Conservation (phyloP, 2,329 filamentous ascomycete genomes). For the Harringtonia aguacate region DNA sequence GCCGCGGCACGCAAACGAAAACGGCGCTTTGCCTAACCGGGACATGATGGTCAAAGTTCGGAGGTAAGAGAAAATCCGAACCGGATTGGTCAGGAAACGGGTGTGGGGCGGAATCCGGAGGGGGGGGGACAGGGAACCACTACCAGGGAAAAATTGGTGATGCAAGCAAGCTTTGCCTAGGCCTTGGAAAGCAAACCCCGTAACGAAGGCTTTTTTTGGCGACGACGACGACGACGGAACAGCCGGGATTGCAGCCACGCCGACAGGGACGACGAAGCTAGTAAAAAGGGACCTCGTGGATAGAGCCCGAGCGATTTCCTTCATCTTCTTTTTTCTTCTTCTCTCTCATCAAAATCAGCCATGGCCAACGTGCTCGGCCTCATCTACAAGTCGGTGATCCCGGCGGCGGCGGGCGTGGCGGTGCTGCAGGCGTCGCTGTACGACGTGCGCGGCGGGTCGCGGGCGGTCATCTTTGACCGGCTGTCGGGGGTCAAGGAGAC, state of each 20-base stretch:
- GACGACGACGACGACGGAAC: background rate
- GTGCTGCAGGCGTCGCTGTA: constrained; percentile 75
- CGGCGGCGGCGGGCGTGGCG: constrained; percentile 56
- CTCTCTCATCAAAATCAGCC: no score
- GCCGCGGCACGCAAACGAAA: background rate
- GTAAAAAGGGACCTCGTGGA: background rate
- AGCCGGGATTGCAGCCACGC: background rate
- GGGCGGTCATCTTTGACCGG: constrained; percentile 97
- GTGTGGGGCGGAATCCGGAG: no score
- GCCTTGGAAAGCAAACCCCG: no score
- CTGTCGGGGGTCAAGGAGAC: constrained; percentile 83
- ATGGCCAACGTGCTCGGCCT: constrained; percentile 50
- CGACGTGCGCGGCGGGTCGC: constrained; percentile 89
- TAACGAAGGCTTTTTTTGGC: background rate
- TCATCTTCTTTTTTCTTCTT: no score
- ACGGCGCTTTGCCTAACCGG: background rate
- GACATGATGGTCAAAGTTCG: background rate
- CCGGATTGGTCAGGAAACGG: background rate
- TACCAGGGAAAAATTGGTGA: background rate
- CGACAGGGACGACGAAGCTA: background rate
- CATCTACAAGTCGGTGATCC: constrained; percentile 61
- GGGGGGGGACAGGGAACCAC: no score
- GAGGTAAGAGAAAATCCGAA: constrained; percentile 2
- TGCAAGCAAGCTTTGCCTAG: background rate
- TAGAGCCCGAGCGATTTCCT: no score